These are phyloP conservation scores for Salix udensis DNA, from an alignment of 345 rosid species.

Conservation along the genomic window DNA sequence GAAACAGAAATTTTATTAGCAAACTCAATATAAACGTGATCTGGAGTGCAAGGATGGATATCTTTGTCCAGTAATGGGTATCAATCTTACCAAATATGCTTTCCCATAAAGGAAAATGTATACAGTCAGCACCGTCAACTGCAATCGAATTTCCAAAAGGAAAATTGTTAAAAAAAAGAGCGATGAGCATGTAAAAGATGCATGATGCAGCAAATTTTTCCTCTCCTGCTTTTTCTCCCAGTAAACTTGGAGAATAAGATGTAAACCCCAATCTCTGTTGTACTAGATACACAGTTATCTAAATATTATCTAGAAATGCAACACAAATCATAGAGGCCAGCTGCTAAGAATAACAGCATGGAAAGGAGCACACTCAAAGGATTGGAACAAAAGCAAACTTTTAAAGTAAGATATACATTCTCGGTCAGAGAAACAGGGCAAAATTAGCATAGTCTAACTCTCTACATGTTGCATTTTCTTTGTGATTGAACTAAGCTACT, in stretches of 20 bases:
- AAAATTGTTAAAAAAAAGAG: constrained; percentile 14
- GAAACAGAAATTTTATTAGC: too few relatives aligned
- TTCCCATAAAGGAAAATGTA: constrained; percentile 86
- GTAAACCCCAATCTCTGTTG: too few relatives aligned
- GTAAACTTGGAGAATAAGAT: background rate
- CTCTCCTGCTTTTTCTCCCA: background rate
- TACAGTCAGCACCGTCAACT: constrained; percentile 89
- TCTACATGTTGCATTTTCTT: background rate
- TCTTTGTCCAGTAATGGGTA: background rate
- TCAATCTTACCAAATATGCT: constrained; percentile 71
- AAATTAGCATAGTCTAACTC: background rate
- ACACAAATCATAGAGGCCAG: background rate
- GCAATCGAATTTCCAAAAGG: constrained; percentile 34
- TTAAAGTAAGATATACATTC: background rate
- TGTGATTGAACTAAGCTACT: background rate
- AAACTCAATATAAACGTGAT: too few relatives aligned
- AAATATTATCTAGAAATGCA: background rate
- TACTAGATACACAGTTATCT: background rate
- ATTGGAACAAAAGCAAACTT: background rate
- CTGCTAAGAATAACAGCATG: background rate
- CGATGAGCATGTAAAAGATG: background rate
- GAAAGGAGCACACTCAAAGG: background rate
- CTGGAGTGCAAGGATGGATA: background rate
- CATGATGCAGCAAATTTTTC: background rate
- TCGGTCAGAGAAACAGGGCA: background rate